Base-by-base conservation (phyloP, 371 early-diverging fungal genomes). In the Phascolomyces articulosus region DNA sequence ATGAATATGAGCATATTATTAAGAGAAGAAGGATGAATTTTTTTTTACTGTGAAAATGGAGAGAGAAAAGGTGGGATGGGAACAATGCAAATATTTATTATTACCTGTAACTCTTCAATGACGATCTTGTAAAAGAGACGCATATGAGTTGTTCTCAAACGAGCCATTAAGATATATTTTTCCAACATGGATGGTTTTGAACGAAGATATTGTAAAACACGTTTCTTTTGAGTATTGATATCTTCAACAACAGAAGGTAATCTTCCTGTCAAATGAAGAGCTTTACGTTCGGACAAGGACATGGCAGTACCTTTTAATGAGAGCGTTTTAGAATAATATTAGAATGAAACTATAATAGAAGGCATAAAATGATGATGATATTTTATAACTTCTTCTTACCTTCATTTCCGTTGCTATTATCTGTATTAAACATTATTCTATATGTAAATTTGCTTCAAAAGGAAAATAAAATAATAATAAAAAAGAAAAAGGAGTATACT, bases 71-170 rank as follows among this genome's bases (percentile, higher is more conserved):
- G n/a, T n/a, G n/a, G n/a, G n/a, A n/a, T n/a, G n/a, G n/a, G n/a
- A n/a, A n/a, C n/a, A n/a, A n/a, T n/a, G n/a, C n/a, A n/a, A n/a
- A n/a, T n/a, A n/a, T n/a, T n/a, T n/a, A 4, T 2, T n/a, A 18
- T 40, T 72, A 87, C 91, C 78, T 86, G 84, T 20, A 95, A 79
- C 57, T 94, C 82, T 40, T 91, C 88, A 66, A 89, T 71, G 27
- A 95, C 78, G 34, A 95, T 64, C 29, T 85, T 84, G 68, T 93
- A 96, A 69, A 95, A 96, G 41, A 96, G 82, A 44, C 82, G 86
- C 48, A 87, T 71, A 69, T 95, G 88, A 60, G 91, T 90, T 55
- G 86, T 87, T 65, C 93, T 83, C 63, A 96, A 72, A 65, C 89
- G 83, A 2, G 94, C 87, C 70, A 96, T 71, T 68, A 94, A 95